phyloP scores from a whole-genome alignment of 1,284 basidiomycete genomes.

The Moesziomyces aphidis region DNA sequence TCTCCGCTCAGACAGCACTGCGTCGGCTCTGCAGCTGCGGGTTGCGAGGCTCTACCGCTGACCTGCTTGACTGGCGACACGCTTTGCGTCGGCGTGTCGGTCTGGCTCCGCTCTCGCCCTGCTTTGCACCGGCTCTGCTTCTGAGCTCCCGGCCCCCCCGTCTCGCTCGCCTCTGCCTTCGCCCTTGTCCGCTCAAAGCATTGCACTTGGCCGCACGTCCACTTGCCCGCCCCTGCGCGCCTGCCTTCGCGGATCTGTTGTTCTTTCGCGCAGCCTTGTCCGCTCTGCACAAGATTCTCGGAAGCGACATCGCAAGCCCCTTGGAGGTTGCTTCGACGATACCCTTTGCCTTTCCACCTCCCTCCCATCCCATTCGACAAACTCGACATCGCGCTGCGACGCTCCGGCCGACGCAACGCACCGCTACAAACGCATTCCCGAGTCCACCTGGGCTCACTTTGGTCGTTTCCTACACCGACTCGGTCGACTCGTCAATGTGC shows the following conservation, averaged over 20 bases:
- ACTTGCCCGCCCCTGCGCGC: too few species aligned
- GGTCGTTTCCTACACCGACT: not conserved
- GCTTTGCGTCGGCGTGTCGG: not conserved
- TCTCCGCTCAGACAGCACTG: slow-evolving; percentile 14
- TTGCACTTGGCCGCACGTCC: not conserved
- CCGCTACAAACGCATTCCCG: not conserved
- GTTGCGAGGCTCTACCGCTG: too few species aligned
- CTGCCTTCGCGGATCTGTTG: not conserved
- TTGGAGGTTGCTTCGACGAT: too few species aligned
- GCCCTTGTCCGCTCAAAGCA: too few species aligned
- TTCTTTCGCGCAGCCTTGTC: not conserved
- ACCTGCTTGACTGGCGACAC: not conserved
- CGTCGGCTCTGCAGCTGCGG: slow-evolving; percentile 2
- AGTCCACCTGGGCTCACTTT: not conserved
- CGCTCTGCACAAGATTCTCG: not conserved
- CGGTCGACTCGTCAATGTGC: not conserved
- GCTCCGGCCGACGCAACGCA: not conserved
- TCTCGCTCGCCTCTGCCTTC: not conserved
- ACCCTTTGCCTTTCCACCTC: not conserved
- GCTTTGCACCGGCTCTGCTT: too few species aligned
- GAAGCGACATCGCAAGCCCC: not conserved
- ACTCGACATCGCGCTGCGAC: not conserved
- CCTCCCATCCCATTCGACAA: not conserved
- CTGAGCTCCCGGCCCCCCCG: not conserved
- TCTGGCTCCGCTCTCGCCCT: too few species aligned